Base-by-base conservation (phyloP, 768 basidiomycete species). In the Trametes gibbosa region DNA sequence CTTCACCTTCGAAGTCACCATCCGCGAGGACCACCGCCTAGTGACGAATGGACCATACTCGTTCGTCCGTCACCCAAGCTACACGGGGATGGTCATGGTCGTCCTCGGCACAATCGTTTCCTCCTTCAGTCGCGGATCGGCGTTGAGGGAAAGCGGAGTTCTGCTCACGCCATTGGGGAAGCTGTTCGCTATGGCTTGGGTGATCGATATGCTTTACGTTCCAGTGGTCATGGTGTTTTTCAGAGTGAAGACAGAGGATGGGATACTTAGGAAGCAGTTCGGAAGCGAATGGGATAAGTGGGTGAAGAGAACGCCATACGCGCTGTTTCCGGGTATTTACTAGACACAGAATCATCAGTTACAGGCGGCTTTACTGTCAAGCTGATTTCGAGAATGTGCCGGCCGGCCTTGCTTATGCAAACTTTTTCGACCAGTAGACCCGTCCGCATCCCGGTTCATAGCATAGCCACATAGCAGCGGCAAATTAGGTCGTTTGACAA, bases 1-100 rank as follows among this genome's bases (percentile, higher is more conserved):
- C 59, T 73, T 71, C 66, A 73, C 70, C 17, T 68, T 66, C 63
- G 62, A 69, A 42, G 53, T 73, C n/a, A 53, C 68, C 19, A 45
- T 73, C 7, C 57, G 56, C 32, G 49, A 65, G 14, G 62, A 62
- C 37, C 71, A 73, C 45, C 53, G 42, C 41, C 65, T 73, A n/a
- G 55, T 71, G 19, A 71, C 70, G 16, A 29, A 19, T 19, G 70
- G 70, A 9, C 71, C 70, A 39, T 73, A 73, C 62, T 47, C 65
- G 21, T 19, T 67, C 53, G 70, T 73, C 1, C 66, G 71, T 14
- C 71, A 73, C 54, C 71, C 71, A 7, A 35, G 51, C 58, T 72
- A 72, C 62, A 52, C 57, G 2, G 65, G 61, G n/a, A 16, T 41
- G 13, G 7, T 53, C 41, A 17, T 63, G n/a, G 51, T 62, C 24